Conservation (phyloP, 352 stramenopile genomes). For the Peronospora farinosa region DNA sequence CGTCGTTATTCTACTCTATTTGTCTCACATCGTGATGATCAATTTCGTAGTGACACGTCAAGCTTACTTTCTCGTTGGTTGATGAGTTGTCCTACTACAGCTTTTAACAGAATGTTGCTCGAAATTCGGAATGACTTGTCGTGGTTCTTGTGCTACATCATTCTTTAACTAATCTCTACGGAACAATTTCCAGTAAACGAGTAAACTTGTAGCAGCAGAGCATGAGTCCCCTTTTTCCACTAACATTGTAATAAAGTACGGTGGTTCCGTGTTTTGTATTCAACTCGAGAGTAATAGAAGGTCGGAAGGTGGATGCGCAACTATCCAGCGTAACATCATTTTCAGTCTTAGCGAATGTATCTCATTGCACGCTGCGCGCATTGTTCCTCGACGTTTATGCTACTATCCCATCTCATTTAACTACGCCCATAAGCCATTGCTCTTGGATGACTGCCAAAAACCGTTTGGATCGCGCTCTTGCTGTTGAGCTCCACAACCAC, state of each 20-base stretch:
- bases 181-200: not conserved
- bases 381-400: conserved; percentile 4
- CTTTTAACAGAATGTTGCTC: not conserved
- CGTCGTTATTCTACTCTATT: not conserved
- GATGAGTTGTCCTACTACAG: not conserved
- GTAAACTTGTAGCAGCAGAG: not conserved
- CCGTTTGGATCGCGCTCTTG: conserved; percentile 2
- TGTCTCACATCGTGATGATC: not conserved
- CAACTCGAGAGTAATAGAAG: not conserved
- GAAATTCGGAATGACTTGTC: not conserved
- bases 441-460: not conserved
- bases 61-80: not conserved
- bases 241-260: not conserved
- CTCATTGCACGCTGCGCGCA: conserved; percentile 7
- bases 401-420: not conserved
- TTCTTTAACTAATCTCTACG: not conserved
- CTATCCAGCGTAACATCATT: not conserved
- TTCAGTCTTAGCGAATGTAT: conserved; percentile 2
- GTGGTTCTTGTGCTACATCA: too few relatives aligned
- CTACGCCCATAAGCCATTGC: not conserved
- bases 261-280: not conserved
- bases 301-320: conserved; percentile 2
- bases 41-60: not conserved
- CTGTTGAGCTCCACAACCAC: conserved; percentile 4
- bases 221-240: not conserved